Percentiles rank a stretch among this genome's conserved stretches.
Conservation (phyloP, 805 yeast species). For the Kodamaea restingae region DNA sequence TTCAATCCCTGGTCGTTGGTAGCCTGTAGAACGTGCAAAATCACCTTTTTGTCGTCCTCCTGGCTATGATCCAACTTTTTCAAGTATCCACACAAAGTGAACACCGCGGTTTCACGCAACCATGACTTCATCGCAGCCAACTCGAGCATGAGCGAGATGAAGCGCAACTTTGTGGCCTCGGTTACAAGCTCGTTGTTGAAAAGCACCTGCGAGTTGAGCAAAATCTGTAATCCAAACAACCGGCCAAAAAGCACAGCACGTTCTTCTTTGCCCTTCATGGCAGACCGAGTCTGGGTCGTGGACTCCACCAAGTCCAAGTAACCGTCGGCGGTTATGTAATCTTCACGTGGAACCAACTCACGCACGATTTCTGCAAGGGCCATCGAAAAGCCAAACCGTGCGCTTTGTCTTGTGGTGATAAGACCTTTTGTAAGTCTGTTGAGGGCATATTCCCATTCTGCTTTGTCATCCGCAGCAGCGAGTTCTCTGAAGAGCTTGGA, state of each 20-base stretch:
- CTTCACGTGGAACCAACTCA: conserved; percentile 25
- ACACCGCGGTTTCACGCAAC: conserved; percentile 80
- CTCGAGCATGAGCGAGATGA: conserved; percentile 48
- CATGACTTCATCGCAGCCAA: conserved; percentile 68
- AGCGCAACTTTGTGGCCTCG: conserved; percentile 30
- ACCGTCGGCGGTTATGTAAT: conserved; percentile 29
- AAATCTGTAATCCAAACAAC: conserved; percentile 76
- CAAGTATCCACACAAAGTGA: conserved; percentile 57
- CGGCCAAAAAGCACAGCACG: conserved; percentile 77
- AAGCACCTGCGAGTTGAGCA: conserved; percentile 46
- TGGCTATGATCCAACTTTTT: conserved; percentile 4
- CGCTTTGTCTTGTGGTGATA: conserved; percentile 75
- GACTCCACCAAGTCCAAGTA: conserved; percentile 38
- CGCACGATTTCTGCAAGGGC: conserved; percentile 69
- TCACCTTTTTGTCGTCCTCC: conserved; percentile 12
- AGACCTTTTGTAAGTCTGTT: conserved; percentile 77
- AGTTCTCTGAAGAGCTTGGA: conserved; percentile 61
- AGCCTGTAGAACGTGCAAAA: conserved; percentile 33
- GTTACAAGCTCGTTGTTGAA: conserved; percentile 15
- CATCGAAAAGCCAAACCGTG: conserved; percentile 84
- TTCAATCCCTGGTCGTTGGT: conserved; percentile 53
- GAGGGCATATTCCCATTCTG: conserved; percentile 80
- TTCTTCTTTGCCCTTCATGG: conserved; percentile 75
- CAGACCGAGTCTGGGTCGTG: conserved; percentile 29
- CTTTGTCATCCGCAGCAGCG: conserved; percentile 31